A percentile compares a stretch with the other conserved stretches of the same genome.
Evolutionary conservation across 257 asterid species (phyloP).

Genomic region (Solanum pinnatisectum): DNA sequence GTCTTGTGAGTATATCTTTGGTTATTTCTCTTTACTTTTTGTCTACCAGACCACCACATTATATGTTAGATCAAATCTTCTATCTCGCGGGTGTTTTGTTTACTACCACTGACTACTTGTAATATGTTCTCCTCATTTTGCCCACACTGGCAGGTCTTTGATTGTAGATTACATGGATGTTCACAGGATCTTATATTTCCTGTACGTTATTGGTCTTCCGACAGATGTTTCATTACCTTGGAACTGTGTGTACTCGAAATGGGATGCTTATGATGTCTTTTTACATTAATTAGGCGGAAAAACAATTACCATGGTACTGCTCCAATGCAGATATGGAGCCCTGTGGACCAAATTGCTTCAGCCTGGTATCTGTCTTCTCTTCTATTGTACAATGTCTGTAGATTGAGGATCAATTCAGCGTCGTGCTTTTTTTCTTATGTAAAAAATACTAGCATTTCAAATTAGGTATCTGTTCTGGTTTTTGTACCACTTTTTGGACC

Average conservation of each 20-base stretch:
- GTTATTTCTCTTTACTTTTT: not conserved
- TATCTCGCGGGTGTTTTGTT: not conserved
- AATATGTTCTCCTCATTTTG: not conserved
- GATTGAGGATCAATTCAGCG: not conserved
- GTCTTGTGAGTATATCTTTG: conserved; percentile 55
- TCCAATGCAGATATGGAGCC: conserved; percentile 58
- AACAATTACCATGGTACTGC: conserved; percentile 41
- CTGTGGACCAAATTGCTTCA: conserved; percentile 77
- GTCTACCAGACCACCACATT: not conserved
- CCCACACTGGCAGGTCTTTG: conserved; percentile 64
- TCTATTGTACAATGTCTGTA: not conserved
- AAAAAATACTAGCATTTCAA: not conserved
- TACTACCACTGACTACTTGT: not conserved
- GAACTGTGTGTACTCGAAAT: not conserved
- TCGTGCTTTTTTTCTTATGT: not conserved
- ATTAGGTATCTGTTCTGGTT: not conserved
- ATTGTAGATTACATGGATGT: conserved; percentile 94
- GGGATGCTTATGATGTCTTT: conserved; percentile 1
- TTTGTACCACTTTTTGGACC: not conserved
- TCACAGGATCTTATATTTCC: conserved; percentile 87
- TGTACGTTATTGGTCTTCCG: conserved; percentile 37
- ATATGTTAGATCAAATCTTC: not conserved
- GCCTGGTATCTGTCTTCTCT: conserved; percentile 34
- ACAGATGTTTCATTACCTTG: conserved; percentile 5
- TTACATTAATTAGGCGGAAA: conserved; percentile 36